Percentiles rank a stretch among this genome's conserved stretches.
Evolutionary conservation across 768 basidiomycete genomes (phyloP).

Genomic region (Jaapia argillacea): DNA sequence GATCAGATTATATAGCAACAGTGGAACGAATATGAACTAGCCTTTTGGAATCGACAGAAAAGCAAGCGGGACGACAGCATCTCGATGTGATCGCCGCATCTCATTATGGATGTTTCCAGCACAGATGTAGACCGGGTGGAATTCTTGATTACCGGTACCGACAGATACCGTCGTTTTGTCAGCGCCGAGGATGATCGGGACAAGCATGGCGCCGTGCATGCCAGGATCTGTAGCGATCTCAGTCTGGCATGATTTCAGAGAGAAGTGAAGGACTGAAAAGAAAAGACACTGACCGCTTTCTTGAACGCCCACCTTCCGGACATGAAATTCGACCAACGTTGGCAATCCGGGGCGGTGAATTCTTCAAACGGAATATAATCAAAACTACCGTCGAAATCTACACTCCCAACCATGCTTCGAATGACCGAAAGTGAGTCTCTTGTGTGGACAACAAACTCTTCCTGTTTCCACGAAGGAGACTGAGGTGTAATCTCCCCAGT

Average conservation of each 20-base stretch:
- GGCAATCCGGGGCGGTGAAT: background rate
- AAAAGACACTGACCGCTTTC: background rate
- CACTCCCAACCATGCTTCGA: too few relatives aligned
- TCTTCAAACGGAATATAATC: constrained; percentile 1
- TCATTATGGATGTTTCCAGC: constrained; percentile 4
- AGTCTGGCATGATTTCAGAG: background rate
- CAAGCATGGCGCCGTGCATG: background rate
- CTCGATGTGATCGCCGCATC: constrained; percentile 1
- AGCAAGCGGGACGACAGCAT: background rate
- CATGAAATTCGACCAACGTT: background rate
- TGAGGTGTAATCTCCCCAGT: too few relatives aligned
- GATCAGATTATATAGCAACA: too few relatives aligned
- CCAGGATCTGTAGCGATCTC: background rate
- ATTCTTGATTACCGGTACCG: constrained; percentile 6
- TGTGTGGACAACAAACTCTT: too few relatives aligned
- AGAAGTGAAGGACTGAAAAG: background rate
- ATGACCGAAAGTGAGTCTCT: too few relatives aligned
- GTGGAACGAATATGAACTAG: constrained; percentile 1
- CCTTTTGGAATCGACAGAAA: constrained; percentile 17
- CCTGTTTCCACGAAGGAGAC: too few relatives aligned
- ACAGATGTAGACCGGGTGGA: constrained; percentile 9
- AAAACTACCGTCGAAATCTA: background rate
- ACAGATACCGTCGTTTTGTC: constrained; percentile 29
- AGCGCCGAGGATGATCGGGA: constrained; percentile 21
- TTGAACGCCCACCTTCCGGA: constrained; percentile 1